Evolutionary conservation across 2,329 filamentous ascomycete species (phyloP).

Genomic region (Aspergillus eucalypticola): DNA sequence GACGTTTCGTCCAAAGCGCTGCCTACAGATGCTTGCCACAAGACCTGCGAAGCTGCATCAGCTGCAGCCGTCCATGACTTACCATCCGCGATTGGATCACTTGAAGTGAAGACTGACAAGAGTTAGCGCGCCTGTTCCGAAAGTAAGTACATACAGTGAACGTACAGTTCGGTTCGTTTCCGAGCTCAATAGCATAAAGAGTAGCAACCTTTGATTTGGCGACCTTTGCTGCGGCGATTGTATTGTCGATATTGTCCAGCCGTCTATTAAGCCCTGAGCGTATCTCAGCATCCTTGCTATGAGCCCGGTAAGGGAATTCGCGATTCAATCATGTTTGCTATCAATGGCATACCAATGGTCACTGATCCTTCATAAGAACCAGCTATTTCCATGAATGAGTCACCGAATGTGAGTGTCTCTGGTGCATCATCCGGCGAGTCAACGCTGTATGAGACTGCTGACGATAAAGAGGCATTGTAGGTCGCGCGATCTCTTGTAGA

Average conservation of each 20-base stretch:
- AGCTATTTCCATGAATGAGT: conserved; percentile 55
- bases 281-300: background rate
- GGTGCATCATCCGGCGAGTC: conserved; percentile 52
- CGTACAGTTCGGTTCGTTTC: conserved; percentile 60
- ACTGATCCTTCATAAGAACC: conserved; percentile 52
- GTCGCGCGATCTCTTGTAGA: conserved; percentile 51
- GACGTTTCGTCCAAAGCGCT: conserved; percentile 28
- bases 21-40: conserved; percentile 37
- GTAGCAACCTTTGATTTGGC: conserved; percentile 51
- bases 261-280: conserved; percentile 51
- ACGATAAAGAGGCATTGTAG: conserved; percentile 49
- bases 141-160: no score
- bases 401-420: conserved; percentile 52
- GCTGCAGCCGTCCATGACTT: conserved; percentile 32
- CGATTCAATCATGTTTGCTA: no score
- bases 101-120: conserved; percentile 23
- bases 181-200: conserved; percentile 57
- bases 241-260: conserved; percentile 56
- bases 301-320: no score
- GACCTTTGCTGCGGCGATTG: conserved; percentile 52
- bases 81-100: conserved; percentile 29
- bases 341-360: conserved; percentile 41
- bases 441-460: conserved; percentile 55
- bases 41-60: conserved; percentile 35
- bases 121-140: background rate